Evolutionary conservation across 2,329 filamentous ascomycete species (phyloP), one percentile per base, ranked within the genome.

Genomic region (Elsinoe arachidis): DNA sequence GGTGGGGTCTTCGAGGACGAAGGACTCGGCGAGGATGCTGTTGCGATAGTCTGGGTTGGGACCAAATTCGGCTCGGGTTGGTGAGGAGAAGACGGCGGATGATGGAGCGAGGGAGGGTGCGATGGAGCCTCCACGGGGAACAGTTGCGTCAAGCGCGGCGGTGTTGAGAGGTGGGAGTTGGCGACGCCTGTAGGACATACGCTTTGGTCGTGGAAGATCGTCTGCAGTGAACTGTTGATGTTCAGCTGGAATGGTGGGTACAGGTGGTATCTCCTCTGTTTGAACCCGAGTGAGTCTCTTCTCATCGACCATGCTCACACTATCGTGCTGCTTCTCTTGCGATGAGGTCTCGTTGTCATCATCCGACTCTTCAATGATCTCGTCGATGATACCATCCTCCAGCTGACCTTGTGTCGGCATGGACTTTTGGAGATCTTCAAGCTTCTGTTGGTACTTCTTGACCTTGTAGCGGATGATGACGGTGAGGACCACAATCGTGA

Each of bases 381-480:
- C 51, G 9, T 54, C 51, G 34, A 54, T 38, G 7, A 56, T 56
- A 2, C 30, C 54, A n/a, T 56, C 54, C 14, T 46, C 54, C 4
- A 46, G 14, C 3, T 37, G 7, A 23, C 38, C 38, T 3, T 23
- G 23, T 11, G 19, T 38, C 9, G 53, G 37, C 21, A 35, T 23
- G 14, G 39, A 30, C 33, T 23, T 14, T 56, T 56, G 54, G 10
- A 56, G 41, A 19, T 56, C 34, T 6, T 30, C 54, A 21, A 56
- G 33, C 54, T 56, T 56, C 41, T 35, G n/a, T 30, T 56, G 54
- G 30, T 56, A 56, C 3, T 68, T 37, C 4, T 66, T 68, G 49
- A 75, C 69, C 26, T 65, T 66, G 47, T 63, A 54, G 2, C 70
- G 68, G 12, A 88, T 80, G 61, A 87, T 85, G 10, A 81, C 66